phyloP scores from a whole-genome alignment of 352 stramenopile genomes.

The Globisporangium nodosum region DNA sequence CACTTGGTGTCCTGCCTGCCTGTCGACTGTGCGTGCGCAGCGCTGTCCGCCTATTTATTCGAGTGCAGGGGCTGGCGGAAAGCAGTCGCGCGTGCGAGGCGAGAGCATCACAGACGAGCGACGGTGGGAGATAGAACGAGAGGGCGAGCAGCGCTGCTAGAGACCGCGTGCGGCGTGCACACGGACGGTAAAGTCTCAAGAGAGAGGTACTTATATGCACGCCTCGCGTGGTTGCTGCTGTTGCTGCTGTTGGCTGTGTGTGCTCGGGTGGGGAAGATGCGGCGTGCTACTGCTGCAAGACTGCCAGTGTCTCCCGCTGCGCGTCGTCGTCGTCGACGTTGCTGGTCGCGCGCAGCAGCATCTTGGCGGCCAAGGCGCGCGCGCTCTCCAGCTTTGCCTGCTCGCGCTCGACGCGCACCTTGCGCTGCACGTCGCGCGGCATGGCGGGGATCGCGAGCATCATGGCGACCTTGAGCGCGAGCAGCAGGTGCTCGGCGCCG shows the following conservation, averaged over 20 bases:
- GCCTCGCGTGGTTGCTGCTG: too few relatives aligned
- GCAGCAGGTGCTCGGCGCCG: conserved; percentile 57
- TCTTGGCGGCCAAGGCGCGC: conserved; percentile 41
- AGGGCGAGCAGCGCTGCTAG: not conserved
- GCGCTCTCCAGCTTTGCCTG: conserved; percentile 69
- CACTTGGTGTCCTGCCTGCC: not conserved
- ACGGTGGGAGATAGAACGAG: not conserved
- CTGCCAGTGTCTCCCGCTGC: not conserved
- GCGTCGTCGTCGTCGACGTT: not conserved
- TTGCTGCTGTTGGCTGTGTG: not conserved
- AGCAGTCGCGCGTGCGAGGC: not conserved
- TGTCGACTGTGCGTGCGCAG: not conserved
- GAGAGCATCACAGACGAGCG: not conserved
- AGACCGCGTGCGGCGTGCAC: not conserved
- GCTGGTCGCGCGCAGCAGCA: conserved; percentile 10
- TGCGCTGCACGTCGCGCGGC: conserved; percentile 39
- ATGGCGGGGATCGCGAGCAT: conserved; percentile 51
- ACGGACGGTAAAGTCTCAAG: not conserved
- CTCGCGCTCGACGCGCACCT: conserved; percentile 49
- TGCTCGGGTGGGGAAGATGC: not conserved
- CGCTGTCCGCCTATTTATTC: conserved; percentile 14
- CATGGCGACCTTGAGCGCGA: conserved; percentile 65
- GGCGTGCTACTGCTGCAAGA: not conserved
- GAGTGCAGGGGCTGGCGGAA: not conserved
- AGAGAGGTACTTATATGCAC: not conserved